Conservation (phyloP, 306 rosid genomes). For the Prunus mume region DNA sequence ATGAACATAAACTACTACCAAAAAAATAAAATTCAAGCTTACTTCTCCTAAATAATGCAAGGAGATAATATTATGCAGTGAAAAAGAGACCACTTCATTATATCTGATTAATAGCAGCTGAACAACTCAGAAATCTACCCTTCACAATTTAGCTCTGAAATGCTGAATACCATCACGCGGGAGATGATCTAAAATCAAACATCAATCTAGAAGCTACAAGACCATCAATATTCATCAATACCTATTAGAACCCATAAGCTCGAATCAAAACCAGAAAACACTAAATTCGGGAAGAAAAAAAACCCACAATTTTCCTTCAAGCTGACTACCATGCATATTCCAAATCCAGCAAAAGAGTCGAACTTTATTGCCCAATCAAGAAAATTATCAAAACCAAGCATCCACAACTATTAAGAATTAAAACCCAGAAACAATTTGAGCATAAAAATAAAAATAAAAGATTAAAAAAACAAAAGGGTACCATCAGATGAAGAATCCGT, state of each 20-base stretch:
- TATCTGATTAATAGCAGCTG: slow-evolving; percentile 18
- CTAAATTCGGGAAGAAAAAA: not conserved
- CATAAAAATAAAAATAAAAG: not conserved
- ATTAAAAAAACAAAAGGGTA: slow-evolving; percentile 22
- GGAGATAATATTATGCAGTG: slow-evolving; percentile 20
- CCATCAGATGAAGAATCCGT: slow-evolving; percentile 73
- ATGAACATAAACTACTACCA: not conserved
- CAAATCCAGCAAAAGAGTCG: slow-evolving; percentile 29
- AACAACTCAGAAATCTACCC: slow-evolving; percentile 22
- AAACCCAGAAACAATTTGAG: slow-evolving; percentile 15
- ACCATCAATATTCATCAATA: slow-evolving; percentile 18
- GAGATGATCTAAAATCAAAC: slow-evolving; percentile 2
- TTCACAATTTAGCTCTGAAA: slow-evolving; percentile 18
- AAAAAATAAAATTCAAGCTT: slow-evolving; percentile 7
- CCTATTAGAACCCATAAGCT: slow-evolving; percentile 28
- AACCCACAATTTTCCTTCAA: slow-evolving; percentile 15
- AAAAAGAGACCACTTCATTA: slow-evolving; percentile 16
- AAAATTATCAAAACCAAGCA: slow-evolving; percentile 14
- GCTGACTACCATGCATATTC: slow-evolving; percentile 12
- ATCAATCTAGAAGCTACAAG: slow-evolving; percentile 14
- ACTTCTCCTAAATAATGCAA: slow-evolving; percentile 19
- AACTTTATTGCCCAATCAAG: slow-evolving; percentile 6
- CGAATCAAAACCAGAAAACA: slow-evolving; percentile 27
- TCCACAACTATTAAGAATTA: slow-evolving; percentile 10
- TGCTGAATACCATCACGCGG: not conserved